Evolutionary conservation across 345 rosid genomes (phyloP).

Genomic region (Gynandropsis gynandra): DNA sequence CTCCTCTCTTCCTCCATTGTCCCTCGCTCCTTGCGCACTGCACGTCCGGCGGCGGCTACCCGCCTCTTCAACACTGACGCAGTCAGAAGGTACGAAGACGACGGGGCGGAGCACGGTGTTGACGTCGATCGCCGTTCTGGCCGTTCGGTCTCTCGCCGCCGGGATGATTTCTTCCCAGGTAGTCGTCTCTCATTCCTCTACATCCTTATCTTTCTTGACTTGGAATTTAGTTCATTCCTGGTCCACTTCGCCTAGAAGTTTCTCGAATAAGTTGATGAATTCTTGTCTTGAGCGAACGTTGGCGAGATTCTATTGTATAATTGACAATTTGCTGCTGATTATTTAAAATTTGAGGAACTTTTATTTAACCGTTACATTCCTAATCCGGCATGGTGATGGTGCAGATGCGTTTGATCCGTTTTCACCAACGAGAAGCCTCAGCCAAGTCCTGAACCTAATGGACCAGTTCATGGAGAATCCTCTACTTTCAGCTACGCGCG

Average conservation of each 20-base stretch:
- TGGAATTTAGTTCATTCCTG: not conserved
- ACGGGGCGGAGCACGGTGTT: constrained; percentile 5
- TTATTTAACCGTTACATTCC: not conserved
- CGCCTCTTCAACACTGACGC: constrained; percentile 42
- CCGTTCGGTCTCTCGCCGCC: constrained; percentile 32
- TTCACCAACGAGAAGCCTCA: constrained; percentile 51
- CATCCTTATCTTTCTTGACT: not conserved
- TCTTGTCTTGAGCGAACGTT: not conserved
- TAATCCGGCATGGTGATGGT: not conserved
- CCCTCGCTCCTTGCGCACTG: constrained; percentile 9
- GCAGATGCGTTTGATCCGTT: constrained; percentile 54
- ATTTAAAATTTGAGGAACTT: not conserved
- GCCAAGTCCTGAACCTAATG: constrained; percentile 59
- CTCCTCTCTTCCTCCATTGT: constrained; percentile 26
- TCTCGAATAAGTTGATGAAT: not conserved
- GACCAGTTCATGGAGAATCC: constrained; percentile 52
- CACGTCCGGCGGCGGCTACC: constrained; percentile 23
- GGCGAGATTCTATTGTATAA: not conserved
- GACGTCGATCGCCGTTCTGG: constrained; percentile 22
- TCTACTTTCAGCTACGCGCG: constrained; percentile 29
- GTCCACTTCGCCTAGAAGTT: not conserved
- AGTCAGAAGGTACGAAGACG: constrained; percentile 21
- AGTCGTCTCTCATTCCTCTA: constrained; percentile 6
- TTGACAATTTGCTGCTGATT: not conserved
- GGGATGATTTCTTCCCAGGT: constrained; percentile 43